Base-by-base conservation (phyloP, 768 basidiomycete genomes). In the Piloderma croceum region DNA sequence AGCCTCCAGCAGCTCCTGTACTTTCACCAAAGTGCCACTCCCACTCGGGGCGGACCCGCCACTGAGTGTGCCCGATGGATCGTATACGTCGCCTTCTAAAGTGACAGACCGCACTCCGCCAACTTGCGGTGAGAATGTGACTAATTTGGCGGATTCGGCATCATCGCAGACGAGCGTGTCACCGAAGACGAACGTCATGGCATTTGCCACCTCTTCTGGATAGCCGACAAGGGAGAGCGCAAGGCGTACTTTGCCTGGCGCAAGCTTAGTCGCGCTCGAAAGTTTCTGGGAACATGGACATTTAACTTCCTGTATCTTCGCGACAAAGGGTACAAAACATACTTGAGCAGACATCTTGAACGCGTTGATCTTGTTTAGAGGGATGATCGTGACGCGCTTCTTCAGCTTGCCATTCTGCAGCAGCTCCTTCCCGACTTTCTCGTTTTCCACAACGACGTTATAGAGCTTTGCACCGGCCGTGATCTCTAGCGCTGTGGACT, bases 401-500 rank as follows among this genome's bases (percentile, higher is more conserved):
- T 78, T 83, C 50, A 98, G 76, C 36, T 69, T 67, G 7, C 83
- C 81, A 34, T 84, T 79, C 56, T 85, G 76, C 34, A 98, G 66
- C 19, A 98, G 72, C 21, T 86, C 80, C 51, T 85, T 87, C 21
- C 91, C 93, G 33, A 93, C 78, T 41, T 75, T 75, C 62, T 97
- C 92, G 54, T 94, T 81, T 48, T 93, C 81, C 6, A 98, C 88
- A 20, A 98, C 86, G 25, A 98, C 90, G 47, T 98, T 90, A 64
- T 86, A 96, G 7, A 99, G 69, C 48, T 84, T 86, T 1, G 78
- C 81, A 0, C 92, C 92, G 0, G 92, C 93, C 13, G 88, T 81
- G 46, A 97, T 83, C 61, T 99, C 96, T 4, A 98, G 72, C 3
- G 96, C 96, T 0, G 89, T 91, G 2, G 91, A 78, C 42, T 86